These are phyloP conservation scores for Geosiphon pyriformis DNA, from an alignment of 192 early-diverging fungal species.

Conservation along the genomic window DNA sequence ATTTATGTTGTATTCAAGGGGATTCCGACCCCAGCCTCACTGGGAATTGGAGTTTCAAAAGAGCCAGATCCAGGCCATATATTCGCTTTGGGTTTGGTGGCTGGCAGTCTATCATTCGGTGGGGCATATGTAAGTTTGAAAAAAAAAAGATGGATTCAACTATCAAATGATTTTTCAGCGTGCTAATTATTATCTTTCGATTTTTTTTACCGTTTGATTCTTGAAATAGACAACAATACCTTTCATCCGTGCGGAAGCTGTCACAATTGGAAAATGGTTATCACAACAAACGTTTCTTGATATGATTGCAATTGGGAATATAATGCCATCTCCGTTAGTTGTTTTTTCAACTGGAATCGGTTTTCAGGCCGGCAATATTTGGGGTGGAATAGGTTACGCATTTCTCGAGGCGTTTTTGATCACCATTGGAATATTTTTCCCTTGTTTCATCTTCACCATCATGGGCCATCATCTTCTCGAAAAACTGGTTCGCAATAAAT, in stretches of 20 bases:
- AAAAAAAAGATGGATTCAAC: too few relatives aligned
- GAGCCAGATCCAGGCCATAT: slow-evolving; percentile 36
- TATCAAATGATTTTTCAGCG: too few relatives aligned
- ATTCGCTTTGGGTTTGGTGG: slow-evolving; percentile 43
- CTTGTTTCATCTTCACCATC: slow-evolving; percentile 30
- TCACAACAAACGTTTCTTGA: slow-evolving; percentile 44
- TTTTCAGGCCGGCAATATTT: slow-evolving; percentile 27
- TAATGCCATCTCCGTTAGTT: slow-evolving; percentile 44
- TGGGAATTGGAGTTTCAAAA: slow-evolving; percentile 39
- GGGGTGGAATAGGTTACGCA: slow-evolving; percentile 23
- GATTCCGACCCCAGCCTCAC: slow-evolving; percentile 32
- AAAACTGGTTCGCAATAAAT: slow-evolving; percentile 27
- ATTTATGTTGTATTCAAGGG: slow-evolving; percentile 43
- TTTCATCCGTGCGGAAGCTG: slow-evolving; percentile 50
- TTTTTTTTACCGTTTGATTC: too few relatives aligned
- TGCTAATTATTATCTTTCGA: too few relatives aligned
- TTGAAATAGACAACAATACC: slow-evolving; percentile 51
- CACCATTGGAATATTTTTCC: slow-evolving; percentile 27
- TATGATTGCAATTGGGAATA: slow-evolving; percentile 48
- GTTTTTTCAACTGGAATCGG: slow-evolving; percentile 45
- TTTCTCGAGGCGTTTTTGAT: slow-evolving; percentile 26
- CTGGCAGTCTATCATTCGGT: slow-evolving; percentile 46
- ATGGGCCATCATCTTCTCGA: slow-evolving; percentile 23
- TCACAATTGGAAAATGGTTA: slow-evolving; percentile 47
- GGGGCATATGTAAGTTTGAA: slow-evolving; percentile 40